Evolutionary conservation across 2,329 filamentous ascomycete species (phyloP).

Genomic region (Parastagonospora avenae): DNA sequence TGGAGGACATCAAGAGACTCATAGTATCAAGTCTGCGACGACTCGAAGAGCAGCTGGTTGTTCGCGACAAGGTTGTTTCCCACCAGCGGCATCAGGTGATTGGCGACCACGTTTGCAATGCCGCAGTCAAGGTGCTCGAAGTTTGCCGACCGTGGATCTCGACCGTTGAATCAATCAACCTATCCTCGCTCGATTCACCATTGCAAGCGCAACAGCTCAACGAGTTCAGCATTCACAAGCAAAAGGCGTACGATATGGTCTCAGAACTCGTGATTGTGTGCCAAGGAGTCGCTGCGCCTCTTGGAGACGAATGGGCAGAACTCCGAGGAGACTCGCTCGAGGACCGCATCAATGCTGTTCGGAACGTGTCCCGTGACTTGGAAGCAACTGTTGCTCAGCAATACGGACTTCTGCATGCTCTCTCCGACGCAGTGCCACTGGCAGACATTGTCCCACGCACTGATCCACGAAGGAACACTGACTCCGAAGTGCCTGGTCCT

Average conservation of each 20-base stretch:
- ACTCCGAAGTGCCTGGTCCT: slow-evolving; percentile 38
- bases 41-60: slow-evolving; percentile 79
- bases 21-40: slow-evolving; percentile 85
- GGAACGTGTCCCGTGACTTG: slow-evolving; percentile 75
- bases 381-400: slow-evolving; percentile 88
- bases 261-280: slow-evolving; percentile 87
- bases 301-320: slow-evolving; percentile 95
- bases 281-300: slow-evolving; percentile 86
- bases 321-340: slow-evolving; percentile 88
- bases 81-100: slow-evolving; percentile 78
- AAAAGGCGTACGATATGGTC: slow-evolving; percentile 90
- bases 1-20: slow-evolving; percentile 85
- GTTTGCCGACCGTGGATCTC: slow-evolving; percentile 89
- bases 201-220: slow-evolving; percentile 83
- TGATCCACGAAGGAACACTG: slow-evolving; percentile 51
- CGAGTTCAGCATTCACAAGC: slow-evolving; percentile 90
- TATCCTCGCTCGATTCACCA: slow-evolving; percentile 76
- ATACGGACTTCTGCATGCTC: slow-evolving; percentile 82
- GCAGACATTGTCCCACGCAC: slow-evolving; percentile 34
- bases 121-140: slow-evolving; percentile 81
- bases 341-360: slow-evolving; percentile 80
- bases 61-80: slow-evolving; percentile 82
- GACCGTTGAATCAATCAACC: slow-evolving; percentile 88
- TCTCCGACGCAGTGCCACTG: slow-evolving; percentile 77
- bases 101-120: slow-evolving; percentile 79